Percentiles rank a stretch among this genome's conserved stretches.
Conservation (phyloP, 176 grass and related monocot genomes). For the Eleusine indica region DNA sequence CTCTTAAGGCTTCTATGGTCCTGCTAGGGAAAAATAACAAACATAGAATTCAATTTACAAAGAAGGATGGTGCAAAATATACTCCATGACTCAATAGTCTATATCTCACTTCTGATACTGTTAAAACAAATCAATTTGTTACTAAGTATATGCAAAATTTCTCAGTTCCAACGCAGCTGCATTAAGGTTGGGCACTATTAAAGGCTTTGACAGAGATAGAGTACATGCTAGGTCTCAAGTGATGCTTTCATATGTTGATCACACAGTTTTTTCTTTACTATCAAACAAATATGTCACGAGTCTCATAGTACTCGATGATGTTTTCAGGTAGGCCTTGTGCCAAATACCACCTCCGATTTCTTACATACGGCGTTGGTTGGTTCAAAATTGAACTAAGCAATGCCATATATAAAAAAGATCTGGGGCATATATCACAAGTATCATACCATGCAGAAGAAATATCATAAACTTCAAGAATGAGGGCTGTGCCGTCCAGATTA, state of each 20-base stretch:
- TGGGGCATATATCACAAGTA: too few species aligned
- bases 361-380: not conserved
- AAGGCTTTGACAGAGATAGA: slow-evolving; percentile 20
- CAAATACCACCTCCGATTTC: not conserved
- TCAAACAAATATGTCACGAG: slow-evolving; percentile 1
- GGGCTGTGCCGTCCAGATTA: not conserved
- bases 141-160: not conserved
- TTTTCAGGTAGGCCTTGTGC: not conserved
- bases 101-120: slow-evolving; percentile 3
- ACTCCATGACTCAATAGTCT: not conserved
- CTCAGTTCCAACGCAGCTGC: slow-evolving; percentile 7
- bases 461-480: not conserved
- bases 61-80: not conserved
- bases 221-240: slow-evolving; percentile 19
- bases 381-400: not conserved
- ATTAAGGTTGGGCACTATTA: slow-evolving; percentile 24
- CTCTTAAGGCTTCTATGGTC: slow-evolving; percentile 5
- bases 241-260: slow-evolving; percentile 33
- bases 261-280: not conserved
- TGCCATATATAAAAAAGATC: not conserved
- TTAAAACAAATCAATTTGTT: slow-evolving; percentile 10
- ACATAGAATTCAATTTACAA: not conserved
- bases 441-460: too few species aligned
- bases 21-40: slow-evolving; percentile 30
- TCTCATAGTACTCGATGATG: not conserved